Evolutionary conservation across 2,329 filamentous ascomycete genomes (phyloP), one percentile per base, ranked within the genome.

Genomic region (Sarocladium kiliense): DNA sequence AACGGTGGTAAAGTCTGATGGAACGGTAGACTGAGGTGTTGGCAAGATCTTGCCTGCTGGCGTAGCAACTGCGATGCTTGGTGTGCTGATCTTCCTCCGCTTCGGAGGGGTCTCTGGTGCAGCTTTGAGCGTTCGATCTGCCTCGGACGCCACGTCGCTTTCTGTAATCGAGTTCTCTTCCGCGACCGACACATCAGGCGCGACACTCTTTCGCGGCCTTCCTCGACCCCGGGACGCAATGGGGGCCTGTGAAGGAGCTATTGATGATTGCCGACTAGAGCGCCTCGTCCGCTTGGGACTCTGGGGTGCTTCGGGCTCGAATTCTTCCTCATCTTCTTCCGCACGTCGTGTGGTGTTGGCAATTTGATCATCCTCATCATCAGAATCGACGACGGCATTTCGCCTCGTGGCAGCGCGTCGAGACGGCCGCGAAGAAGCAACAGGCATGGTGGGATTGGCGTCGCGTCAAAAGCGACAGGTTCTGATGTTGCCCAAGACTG

Each of bases 381-480:
- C 90, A 9, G 86, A 91, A 61, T 95, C 91, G 57, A 92, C 75
- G 49, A 95, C 79, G 53, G 87, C 82, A 63, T 85, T 88, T 63
- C 87, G 85, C 66, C 90, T 82, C 54, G 87, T 71, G 36, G 77
- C 76, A 57, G 74, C 69, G 66, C 71, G 71, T 64, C 72, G 64
- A 54, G 71, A 65, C 51, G 70, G 66, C 55, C 72, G 72, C 3
- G 47, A 51, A 3, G 47, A 34, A 36, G 47, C 47, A n/a, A 51
- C 47, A 23, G 47, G 47, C 67, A 71, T 71, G 60, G 50, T 61
- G 54, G 44, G 47, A 27, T 26, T 34, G 25, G 5, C 21, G 27
- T 32, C 14, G 30, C n/a, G 16, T 34, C 23, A 10, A 12, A 36
- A 6, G 6, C 44, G 7, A 19, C 9, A n/a, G 36, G 5, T 16